Evolutionary conservation across 495 filamentous ascomycete genomes (phyloP), one percentile per base, ranked within the genome.

Genomic region (Penicillium canariense): DNA sequence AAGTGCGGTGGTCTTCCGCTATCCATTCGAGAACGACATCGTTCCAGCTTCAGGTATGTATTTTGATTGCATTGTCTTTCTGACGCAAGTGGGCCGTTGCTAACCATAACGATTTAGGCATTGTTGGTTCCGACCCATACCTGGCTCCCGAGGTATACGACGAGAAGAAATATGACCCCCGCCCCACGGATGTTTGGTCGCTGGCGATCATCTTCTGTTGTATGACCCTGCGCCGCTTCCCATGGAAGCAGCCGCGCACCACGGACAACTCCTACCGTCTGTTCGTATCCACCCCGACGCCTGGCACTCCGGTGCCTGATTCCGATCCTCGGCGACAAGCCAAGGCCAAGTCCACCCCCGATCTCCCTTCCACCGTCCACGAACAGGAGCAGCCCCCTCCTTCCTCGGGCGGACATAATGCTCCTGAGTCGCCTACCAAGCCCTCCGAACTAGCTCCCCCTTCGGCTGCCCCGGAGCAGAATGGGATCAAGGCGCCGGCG

Each of bases 201-300:
- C 78, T 98, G 35, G 94, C 94, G 22, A 97, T 98, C 65, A 97
- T 98, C 52, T 97, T 94, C 74, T 97, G 94, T 68, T 99, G 94
- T 77, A 99, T 99, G 94, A 92, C 90, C 20, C 81, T 99, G 28
- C 80, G 94, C 31, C 81, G 95, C 14, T 99, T 97, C 67, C 94
- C 95, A 0, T 99, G 94, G 94, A 99, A 99, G 75, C 85, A 91
- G 30, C 94, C 94, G 17, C 84, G 93, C 28, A 75, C 92, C 62
- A 88, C 86, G 10, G 94, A 99, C 72, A 96, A 92, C 67, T 96
- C 93, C 0, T 99, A 89, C 72, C 89, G 89, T 56, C 83, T 97
- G 7, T 99, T 99, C 61, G 85, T 91, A 18, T 81, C 93, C 8
- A 77, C 86, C 12, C 90, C 94, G 10, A 78, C 72, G 8, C 74